Conservation (phyloP, 2,329 filamentous ascomycete genomes). For the Colletotrichum higginsianum region DNA sequence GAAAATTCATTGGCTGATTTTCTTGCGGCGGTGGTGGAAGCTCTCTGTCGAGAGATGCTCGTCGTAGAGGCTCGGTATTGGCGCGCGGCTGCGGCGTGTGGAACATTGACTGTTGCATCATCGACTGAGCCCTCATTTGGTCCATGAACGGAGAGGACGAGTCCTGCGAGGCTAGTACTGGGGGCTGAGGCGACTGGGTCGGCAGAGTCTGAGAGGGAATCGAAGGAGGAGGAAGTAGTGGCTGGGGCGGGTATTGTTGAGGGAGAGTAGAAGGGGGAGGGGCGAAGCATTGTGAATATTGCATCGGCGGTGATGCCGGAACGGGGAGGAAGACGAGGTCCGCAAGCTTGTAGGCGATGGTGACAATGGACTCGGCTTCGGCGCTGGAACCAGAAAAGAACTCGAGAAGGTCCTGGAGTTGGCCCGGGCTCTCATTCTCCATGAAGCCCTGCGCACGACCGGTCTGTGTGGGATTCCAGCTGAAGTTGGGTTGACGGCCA, state of each 20-base stretch:
- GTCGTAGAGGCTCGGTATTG: slow-evolving; percentile 35
- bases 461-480: slow-evolving; percentile 72
- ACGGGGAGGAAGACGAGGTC: slow-evolving; percentile 57
- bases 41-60: slow-evolving; percentile 42
- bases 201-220: slow-evolving; percentile 43
- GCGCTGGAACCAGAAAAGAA: slow-evolving; percentile 73
- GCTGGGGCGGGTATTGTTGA: slow-evolving; percentile 41
- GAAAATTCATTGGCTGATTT: slow-evolving; percentile 57
- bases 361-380: slow-evolving; percentile 70
- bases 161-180: slow-evolving; percentile 41
- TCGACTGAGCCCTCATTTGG: slow-evolving; percentile 41
- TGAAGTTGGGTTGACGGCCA: slow-evolving; percentile 70
- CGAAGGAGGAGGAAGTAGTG: slow-evolving; percentile 42
- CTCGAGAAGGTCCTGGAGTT: slow-evolving; percentile 76
- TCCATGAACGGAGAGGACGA: slow-evolving; percentile 37
- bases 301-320: slow-evolving; percentile 43
- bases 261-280: slow-evolving; percentile 39
- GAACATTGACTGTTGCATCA: slow-evolving; percentile 41
- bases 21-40: slow-evolving; percentile 43
- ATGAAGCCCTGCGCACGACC: slow-evolving; percentile 71
- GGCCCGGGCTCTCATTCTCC: slow-evolving; percentile 74
- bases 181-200: slow-evolving; percentile 40
- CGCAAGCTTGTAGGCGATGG: slow-evolving; percentile 71
- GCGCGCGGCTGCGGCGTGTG: slow-evolving; percentile 37
- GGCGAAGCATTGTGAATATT: slow-evolving; percentile 42